phyloP scores from a whole-genome alignment of 192 early-diverging fungal species.

The Gonapodya prolifera region DNA sequence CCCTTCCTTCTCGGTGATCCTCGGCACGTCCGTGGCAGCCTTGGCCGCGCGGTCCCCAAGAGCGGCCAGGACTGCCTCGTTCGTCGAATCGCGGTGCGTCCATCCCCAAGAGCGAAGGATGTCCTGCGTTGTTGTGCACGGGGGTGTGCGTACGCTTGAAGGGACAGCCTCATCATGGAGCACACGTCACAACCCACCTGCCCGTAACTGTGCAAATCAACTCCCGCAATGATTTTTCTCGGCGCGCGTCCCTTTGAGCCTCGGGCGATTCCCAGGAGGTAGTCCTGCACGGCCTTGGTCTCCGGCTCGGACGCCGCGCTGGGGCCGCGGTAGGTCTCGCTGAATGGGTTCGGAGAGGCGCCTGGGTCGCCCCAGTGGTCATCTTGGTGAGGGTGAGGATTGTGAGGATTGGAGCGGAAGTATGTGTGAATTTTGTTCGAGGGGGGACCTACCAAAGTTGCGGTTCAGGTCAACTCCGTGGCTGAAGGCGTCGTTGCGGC shows the following conservation, averaged over 20 bases:
- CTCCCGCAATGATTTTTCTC: constrained; percentile 37
- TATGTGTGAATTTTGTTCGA: background rate
- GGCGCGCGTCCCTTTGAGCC: constrained; percentile 7
- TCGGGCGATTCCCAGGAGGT: constrained; percentile 12
- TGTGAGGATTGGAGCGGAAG: background rate
- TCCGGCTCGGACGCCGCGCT: constrained; percentile 26
- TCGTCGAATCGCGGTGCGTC: constrained; percentile 7
- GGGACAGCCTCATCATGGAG: no score
- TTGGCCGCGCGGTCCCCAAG: constrained; percentile 24
- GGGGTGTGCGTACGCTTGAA: no score
- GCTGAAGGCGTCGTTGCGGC: constrained; percentile 12
- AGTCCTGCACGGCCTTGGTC: constrained; percentile 30
- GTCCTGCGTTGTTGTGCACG: background rate
- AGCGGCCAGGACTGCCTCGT: constrained; percentile 16
- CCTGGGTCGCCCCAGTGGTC: constrained; percentile 25
- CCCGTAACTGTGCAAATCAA: constrained; percentile 45
- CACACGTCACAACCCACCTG: no score
- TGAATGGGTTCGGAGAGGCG: constrained; percentile 20
- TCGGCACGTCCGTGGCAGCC: constrained; percentile 24
- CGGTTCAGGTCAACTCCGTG: constrained; percentile 15
- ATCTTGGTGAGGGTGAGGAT: constrained; percentile 12
- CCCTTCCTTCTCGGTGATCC: constrained; percentile 19
- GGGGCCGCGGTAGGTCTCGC: constrained; percentile 23
- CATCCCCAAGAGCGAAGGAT: constrained; percentile 41
- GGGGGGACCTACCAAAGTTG: constrained; percentile 8